Percentiles rank a stretch among this genome's conserved stretches.
phyloP scores from a whole-genome alignment of 2,329 filamentous ascomycete genomes.

The Salinomyces thailandicus region DNA sequence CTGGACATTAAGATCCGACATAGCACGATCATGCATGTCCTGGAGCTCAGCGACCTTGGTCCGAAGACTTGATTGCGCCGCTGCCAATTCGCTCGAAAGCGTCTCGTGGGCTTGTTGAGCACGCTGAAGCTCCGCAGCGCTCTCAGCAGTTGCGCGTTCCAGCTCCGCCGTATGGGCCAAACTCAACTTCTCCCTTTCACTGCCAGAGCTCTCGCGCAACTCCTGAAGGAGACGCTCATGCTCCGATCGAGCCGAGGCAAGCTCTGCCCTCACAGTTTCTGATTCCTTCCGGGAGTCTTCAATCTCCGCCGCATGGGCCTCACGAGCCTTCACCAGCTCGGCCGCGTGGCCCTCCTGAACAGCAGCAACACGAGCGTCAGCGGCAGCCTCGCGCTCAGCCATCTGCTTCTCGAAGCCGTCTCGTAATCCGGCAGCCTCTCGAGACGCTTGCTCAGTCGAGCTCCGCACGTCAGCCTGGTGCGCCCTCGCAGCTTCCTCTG shows the following conservation, averaged over 20 bases:
- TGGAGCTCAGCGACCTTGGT: background rate
- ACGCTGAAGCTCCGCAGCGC: conserved; percentile 6
- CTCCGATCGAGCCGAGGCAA: conserved; percentile 4
- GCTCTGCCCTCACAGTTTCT: conserved; percentile 4
- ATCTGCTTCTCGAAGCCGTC: conserved; percentile 3
- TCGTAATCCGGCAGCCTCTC: background rate
- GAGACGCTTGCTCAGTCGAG: background rate
- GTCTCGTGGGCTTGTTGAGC: conserved; percentile 7
- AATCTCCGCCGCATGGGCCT: conserved; percentile 2
- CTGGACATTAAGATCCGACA: conserved; percentile 1
- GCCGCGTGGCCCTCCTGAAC: conserved; percentile 5
- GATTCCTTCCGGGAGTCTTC: conserved; percentile 1
- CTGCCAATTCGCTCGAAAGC: conserved; percentile 7
- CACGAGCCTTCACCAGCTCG: conserved; percentile 5
- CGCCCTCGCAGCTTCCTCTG: conserved; percentile 4
- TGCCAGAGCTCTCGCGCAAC: conserved; percentile 3
- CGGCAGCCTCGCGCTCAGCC: conserved; percentile 5
- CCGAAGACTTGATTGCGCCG: background rate
- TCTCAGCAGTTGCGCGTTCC: conserved; percentile 4
- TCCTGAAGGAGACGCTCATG: conserved; percentile 4
- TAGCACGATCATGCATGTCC: conserved; percentile 6
- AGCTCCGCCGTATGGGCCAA: conserved; percentile 8
- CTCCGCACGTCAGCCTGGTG: conserved; percentile 11
- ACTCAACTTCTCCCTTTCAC: conserved; percentile 6
- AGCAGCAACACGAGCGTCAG: conserved; percentile 7